These are phyloP conservation scores for Nidula microcarpa DNA, from an alignment of 768 basidiomycete genomes.

Conservation along the genomic window DNA sequence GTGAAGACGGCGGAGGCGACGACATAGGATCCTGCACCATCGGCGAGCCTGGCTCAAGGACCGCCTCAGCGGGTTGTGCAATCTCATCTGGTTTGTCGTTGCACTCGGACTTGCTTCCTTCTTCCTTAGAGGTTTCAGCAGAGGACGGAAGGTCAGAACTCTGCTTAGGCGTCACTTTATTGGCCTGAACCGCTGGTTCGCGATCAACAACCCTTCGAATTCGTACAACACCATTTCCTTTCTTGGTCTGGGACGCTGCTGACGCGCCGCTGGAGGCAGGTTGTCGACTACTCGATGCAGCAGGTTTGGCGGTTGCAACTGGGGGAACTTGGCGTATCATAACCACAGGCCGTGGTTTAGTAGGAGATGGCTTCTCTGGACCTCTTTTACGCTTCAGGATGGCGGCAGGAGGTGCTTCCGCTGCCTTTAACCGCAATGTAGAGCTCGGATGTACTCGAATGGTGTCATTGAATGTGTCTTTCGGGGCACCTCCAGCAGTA, in stretches of 20 bases:
- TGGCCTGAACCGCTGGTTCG: neutral
- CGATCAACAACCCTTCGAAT: constrained; percentile 15
- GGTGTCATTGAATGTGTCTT: neutral
- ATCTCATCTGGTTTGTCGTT: no score
- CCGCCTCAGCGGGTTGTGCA: no score
- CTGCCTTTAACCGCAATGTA: neutral
- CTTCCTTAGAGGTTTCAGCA: neutral
- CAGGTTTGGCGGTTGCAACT: constrained; percentile 8
- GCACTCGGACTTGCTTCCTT: no score
- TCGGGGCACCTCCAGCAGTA: no score
- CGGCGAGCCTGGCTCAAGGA: no score
- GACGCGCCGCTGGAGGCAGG: neutral
- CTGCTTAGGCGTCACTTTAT: neutral
- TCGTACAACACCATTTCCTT: neutral
- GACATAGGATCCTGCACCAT: no score
- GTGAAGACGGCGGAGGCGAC: no score
- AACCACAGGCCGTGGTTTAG: constrained; percentile 19
- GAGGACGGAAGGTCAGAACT: neutral
- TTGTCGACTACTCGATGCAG: neutral
- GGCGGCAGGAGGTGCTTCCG: constrained; percentile 4
- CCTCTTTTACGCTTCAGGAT: constrained; percentile 41
- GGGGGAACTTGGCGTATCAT: constrained; percentile 24
- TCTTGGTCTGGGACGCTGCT: neutral
- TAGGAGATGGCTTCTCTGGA: constrained; percentile 22
- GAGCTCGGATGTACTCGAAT: neutral